Percentiles rank a stretch among this genome's conserved stretches.
Conservation (phyloP, 106 monocot species). For the Agapanthus africanus region DNA sequence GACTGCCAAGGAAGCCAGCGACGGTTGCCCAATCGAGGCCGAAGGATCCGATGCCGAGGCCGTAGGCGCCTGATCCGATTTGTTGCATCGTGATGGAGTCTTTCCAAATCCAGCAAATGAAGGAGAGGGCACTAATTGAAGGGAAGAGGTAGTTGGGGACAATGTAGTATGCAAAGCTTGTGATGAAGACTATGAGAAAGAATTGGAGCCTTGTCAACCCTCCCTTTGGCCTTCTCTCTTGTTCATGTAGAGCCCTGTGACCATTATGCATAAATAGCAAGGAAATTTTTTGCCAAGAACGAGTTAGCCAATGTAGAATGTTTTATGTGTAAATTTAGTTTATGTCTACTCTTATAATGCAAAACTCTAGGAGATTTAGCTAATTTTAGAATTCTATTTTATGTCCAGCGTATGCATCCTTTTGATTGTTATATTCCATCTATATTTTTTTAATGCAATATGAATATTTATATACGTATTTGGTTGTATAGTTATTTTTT, state of each 20-base stretch:
- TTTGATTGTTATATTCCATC: too few species aligned
- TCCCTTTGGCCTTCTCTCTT: conserved; percentile 40
- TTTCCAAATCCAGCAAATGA: conserved; percentile 51
- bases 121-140: conserved; percentile 38
- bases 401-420: too few species aligned
- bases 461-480: too few species aligned
- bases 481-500: too few species aligned
- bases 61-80: conserved; percentile 43
- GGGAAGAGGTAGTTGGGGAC: conserved; percentile 66
- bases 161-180: conserved; percentile 62
- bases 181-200: conserved; percentile 38
- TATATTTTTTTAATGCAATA: too few species aligned
- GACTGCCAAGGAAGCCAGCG: conserved; percentile 31
- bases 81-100: conserved; percentile 49
- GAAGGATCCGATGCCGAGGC: conserved; percentile 59
- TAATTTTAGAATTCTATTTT: too few species aligned
- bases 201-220: conserved; percentile 53
- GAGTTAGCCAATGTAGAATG: too few species aligned
- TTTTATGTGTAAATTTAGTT: too few species aligned
- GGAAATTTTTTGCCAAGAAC: too few species aligned
- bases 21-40: conserved; percentile 48
- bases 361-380: too few species aligned
- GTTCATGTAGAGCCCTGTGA: conserved; percentile 55
- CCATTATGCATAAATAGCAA: too few species aligned
- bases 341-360: too few species aligned